phyloP scores from a whole-genome alignment of 805 yeast species.

The Hanseniaspora guilliermondii region DNA sequence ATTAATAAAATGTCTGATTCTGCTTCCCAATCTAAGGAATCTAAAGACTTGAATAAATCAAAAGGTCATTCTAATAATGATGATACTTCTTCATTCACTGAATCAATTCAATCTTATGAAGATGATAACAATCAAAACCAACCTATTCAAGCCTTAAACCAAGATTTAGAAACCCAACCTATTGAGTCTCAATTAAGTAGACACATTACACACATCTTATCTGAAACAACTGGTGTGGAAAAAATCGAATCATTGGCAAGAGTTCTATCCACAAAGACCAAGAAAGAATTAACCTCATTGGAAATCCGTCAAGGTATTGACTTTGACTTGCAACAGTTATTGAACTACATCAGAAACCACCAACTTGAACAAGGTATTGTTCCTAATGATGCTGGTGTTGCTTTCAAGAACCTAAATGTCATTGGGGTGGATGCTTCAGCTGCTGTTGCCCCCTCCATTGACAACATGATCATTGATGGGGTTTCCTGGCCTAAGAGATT shows the following conservation, averaged over 20 bases:
- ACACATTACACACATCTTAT: constrained; percentile 25
- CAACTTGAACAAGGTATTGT: constrained; percentile 36
- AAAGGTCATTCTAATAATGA: neutral
- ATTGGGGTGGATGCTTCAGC: constrained; percentile 43
- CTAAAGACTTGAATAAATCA: neutral
- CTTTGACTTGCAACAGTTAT: constrained; percentile 35
- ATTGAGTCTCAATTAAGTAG: constrained; percentile 24
- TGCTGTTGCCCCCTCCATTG: constrained; percentile 38
- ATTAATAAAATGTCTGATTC: constrained; percentile 1
- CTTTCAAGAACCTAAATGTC: constrained; percentile 34
- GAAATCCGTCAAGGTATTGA: constrained; percentile 34
- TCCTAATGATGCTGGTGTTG: constrained; percentile 40
- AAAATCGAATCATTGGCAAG: constrained; percentile 40
- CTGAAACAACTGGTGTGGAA: constrained; percentile 29
- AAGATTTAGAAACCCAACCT: constrained; percentile 20
- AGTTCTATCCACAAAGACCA: constrained; percentile 38
- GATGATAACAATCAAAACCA: neutral
- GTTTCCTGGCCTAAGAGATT: constrained; percentile 24
- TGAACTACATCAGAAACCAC: constrained; percentile 31
- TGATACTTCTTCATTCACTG: constrained; percentile 12
- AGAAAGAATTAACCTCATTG: constrained; percentile 33
- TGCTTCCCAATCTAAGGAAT: neutral
- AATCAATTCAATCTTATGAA: constrained; percentile 14
- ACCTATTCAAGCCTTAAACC: constrained; percentile 2
- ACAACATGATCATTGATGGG: constrained; percentile 31